Percentiles rank a stretch among this genome's conserved stretches.
phyloP scores from a whole-genome alignment of 1,284 basidiomycete species.

The Cutaneotrichosporon sp. region DNA sequence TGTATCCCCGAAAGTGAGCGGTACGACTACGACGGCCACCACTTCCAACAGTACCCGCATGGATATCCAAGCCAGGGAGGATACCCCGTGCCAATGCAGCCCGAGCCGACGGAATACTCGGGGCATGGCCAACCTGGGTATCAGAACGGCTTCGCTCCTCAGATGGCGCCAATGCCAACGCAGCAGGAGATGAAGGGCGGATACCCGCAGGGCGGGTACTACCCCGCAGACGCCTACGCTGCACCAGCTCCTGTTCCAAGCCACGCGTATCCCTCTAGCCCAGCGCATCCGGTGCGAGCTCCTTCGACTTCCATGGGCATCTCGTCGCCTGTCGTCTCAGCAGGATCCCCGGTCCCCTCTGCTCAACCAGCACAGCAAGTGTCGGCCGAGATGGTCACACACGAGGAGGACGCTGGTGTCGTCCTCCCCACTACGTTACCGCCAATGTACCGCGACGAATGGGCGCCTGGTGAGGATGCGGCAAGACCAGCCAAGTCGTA shows the following conservation, averaged over 20 bases:
- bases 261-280: not conserved
- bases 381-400: not conserved
- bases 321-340: not conserved
- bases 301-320: not conserved
- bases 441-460: slow-evolving; percentile 5
- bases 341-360: not conserved
- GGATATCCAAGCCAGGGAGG: not conserved
- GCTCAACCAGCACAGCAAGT: not conserved
- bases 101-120: not conserved
- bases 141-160: not conserved
- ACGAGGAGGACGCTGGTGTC: slow-evolving; percentile 6
- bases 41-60: not conserved
- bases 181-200: not conserved
- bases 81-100: not conserved
- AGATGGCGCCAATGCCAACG: not conserved
- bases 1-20: not conserved
- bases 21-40: not conserved
- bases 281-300: not conserved
- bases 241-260: not conserved
- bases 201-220: not conserved
- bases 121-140: not conserved
- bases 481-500: not conserved
- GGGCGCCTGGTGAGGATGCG: not conserved
- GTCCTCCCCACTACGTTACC: not conserved
- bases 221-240: not conserved